Conservation (phyloP, 768 basidiomycete species). For the Pleurotus salmoneostramineus region DNA sequence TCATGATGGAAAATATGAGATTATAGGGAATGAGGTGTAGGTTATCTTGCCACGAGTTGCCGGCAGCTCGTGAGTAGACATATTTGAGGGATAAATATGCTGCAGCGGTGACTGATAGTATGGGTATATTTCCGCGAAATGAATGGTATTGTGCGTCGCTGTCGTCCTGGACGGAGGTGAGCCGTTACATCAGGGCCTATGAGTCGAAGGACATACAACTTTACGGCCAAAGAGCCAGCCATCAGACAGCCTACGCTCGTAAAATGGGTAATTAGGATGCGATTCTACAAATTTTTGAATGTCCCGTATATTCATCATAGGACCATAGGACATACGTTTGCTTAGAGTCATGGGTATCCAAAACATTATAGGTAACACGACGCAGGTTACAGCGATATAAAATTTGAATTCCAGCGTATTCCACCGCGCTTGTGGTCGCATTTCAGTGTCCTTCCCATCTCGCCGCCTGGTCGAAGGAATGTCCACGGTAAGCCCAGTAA, state of each 20-base stretch:
- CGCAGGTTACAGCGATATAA: conserved; percentile 59
- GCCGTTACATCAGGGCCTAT: conserved; percentile 1
- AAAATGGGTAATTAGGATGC: conserved; percentile 72
- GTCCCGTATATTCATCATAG: conserved; percentile 2
- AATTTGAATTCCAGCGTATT: conserved; percentile 73
- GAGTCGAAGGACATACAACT: conserved; percentile 51
- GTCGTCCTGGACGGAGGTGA: conserved; percentile 61
- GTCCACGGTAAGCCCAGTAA: conserved; percentile 49
- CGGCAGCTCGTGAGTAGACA: conserved; percentile 34
- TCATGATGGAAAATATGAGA: conserved; percentile 53
- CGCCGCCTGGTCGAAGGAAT: conserved; percentile 34
- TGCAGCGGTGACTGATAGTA: conserved; percentile 44
- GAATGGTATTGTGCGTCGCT: conserved; percentile 89
- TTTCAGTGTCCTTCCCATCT: conserved; percentile 15
- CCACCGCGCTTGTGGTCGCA: conserved; percentile 60
- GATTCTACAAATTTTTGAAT: conserved; percentile 38
- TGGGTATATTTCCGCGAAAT: conserved; percentile 77
- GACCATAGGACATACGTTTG: conserved; percentile 49
- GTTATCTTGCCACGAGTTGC: conserved; percentile 18
- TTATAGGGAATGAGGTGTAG: conserved; percentile 52
- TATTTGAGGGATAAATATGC: conserved; percentile 57
- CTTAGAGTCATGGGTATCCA: conserved; percentile 76
- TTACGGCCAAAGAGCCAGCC: conserved; percentile 84
- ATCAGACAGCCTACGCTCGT: conserved; percentile 47
- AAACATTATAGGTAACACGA: conserved; percentile 70